Evolutionary conservation across 306 rosid species (phyloP), one percentile per base, ranked within the genome.

Genomic region (Cicer judaicum): DNA sequence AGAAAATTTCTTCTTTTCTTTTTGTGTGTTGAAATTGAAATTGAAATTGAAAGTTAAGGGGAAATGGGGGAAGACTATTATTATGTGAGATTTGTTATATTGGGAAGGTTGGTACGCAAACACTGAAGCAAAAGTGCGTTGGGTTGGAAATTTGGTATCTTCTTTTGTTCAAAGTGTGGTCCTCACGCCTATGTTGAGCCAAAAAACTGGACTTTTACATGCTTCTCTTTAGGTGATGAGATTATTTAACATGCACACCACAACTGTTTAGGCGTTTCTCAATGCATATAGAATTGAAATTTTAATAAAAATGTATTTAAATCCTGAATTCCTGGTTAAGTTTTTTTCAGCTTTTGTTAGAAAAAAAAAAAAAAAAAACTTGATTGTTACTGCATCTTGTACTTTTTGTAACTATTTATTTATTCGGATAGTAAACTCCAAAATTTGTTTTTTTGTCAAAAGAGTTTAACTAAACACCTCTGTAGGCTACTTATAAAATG

Each of bases 141-240:
- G 74, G 14, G 60, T 76, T 55, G 53, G 80, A 42, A 64, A 13
- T 49, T 76, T 55, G 53, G 80, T 14, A 64, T 67, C 34, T 67
- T 69, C 18, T 49, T 4, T 67, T 69, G 19, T 49, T 4, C 1
- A 7, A 7, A 89, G 88, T 89, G 91, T 92, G 87, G 75, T 91
- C 80, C 79, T 85, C 82, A 82, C 92, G 88, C 83, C 82, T 70
- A 10, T 6, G 42, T 77, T 59, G 55, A 81, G 61, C 64, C 41
- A 36, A 64, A 43, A 70, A 57, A 63, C 53, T 62, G 64, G 64
- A 75, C 64, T 56, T 80, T 86, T 85, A 70, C 61, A 10, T 39
- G 8, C 18, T n/a, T 46, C 34, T 34, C 47, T 14, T 44, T 60
- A 5, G 19, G 56, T 40, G 10, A 66, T 56, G 34, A 65, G 49